These are phyloP conservation scores for Takakia lepidozioides DNA, from an alignment of 225 moss, liverwort and hornwort species.

Conservation along the genomic window DNA sequence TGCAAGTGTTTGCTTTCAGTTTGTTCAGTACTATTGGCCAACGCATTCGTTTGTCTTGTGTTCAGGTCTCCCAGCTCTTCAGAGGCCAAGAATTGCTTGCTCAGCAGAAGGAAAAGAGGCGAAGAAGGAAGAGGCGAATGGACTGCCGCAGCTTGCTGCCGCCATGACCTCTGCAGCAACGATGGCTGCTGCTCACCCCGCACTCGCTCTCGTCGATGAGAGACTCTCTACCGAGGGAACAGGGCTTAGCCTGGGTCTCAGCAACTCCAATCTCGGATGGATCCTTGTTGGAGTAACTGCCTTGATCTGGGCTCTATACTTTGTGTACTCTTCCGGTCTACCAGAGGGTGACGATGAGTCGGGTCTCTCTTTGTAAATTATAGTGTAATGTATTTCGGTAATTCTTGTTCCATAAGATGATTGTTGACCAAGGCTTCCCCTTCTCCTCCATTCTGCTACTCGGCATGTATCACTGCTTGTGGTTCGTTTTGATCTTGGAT, in stretches of 20 bases:
- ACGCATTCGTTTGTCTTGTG: no score
- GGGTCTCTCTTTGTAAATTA: slow-evolving; percentile 72
- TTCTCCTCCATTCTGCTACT: no score
- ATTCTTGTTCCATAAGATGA: no score
- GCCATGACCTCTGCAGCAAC: slow-evolving; percentile 71
- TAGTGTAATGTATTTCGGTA: no score
- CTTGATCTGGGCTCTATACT: slow-evolving; percentile 63
- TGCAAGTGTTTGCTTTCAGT: not conserved
- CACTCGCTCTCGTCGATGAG: slow-evolving; percentile 73
- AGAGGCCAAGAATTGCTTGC: slow-evolving; percentile 49
- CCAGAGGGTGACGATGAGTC: slow-evolving; percentile 67
- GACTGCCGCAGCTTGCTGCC: slow-evolving; percentile 47
- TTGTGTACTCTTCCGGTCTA: slow-evolving; percentile 47
- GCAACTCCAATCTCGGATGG: slow-evolving; percentile 67
- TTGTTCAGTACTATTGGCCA: not conserved
- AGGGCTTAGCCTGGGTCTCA: slow-evolving; percentile 59
- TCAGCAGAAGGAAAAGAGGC: slow-evolving; percentile 44
- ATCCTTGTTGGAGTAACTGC: slow-evolving; percentile 54
- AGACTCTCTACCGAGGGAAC: slow-evolving; percentile 71
- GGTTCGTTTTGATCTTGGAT: no score
- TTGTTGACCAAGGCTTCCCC: no score
- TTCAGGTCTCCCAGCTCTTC: slow-evolving; percentile 55
- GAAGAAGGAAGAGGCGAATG: slow-evolving; percentile 24
- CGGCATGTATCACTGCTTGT: no score
- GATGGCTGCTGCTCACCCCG: slow-evolving; percentile 74